These are phyloP conservation scores for Alternaria rosae DNA, from an alignment of 2,329 filamentous ascomycete genomes.

Conservation along the genomic window DNA sequence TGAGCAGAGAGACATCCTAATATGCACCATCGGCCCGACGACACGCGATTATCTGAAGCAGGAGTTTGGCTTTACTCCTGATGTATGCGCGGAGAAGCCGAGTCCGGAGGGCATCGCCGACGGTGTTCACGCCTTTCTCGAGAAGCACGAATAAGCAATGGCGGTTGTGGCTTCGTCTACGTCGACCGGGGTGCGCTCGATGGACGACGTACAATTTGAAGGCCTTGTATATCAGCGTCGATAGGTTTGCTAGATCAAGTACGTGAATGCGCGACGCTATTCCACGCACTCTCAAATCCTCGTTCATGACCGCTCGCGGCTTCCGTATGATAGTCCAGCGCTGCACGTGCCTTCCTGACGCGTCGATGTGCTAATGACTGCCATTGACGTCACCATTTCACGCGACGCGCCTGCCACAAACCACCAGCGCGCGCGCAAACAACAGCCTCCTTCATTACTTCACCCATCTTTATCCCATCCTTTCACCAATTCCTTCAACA, in stretches of 20 bases:
- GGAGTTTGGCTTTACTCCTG: constrained; percentile 71
- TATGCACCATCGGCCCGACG: constrained; percentile 93
- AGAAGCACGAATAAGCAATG: background rate
- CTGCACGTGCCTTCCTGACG: constrained; percentile 18
- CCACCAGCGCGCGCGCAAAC: background rate
- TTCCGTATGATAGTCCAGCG: background rate
- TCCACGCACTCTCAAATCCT: background rate
- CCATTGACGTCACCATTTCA: constrained; percentile 17
- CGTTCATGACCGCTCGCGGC: background rate
- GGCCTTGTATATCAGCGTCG: background rate
- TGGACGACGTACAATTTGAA: background rate
- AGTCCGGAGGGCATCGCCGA: constrained; percentile 79
- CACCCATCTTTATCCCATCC: background rate
- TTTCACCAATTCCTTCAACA: background rate
- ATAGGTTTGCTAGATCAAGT: background rate
- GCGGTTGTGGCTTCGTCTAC: background rate
- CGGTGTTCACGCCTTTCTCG: constrained; percentile 63
- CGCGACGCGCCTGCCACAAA: constrained; percentile 15
- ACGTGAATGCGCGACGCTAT: background rate
- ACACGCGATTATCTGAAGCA: constrained; percentile 76
- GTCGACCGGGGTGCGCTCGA: background rate
- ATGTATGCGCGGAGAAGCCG: constrained; percentile 82
- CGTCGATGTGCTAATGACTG: constrained; percentile 10
- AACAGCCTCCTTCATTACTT: background rate
- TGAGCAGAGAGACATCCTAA: constrained; percentile 59